These are phyloP conservation scores for Botrytis deweyae DNA, from an alignment of 2,329 filamentous ascomycete species.

Conservation along the genomic window DNA sequence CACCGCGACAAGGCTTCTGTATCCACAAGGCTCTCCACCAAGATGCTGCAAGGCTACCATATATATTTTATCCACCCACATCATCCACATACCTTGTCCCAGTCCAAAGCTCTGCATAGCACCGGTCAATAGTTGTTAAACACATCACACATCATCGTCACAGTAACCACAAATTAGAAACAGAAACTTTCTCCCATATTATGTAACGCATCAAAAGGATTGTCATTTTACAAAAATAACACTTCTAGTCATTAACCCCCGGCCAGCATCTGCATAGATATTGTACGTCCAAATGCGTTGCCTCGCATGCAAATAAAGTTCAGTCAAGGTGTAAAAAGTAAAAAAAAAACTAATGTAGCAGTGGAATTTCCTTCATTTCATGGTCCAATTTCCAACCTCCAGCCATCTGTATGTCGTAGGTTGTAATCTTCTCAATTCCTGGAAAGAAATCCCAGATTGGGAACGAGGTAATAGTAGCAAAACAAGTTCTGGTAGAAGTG, in stretches of 20 bases:
- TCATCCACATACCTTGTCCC: background rate
- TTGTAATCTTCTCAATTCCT: background rate
- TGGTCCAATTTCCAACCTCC: background rate
- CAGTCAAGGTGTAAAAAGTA: background rate
- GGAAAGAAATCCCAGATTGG: slow-evolving; percentile 3
- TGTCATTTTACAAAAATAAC: background rate
- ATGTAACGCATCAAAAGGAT: background rate
- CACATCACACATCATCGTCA: background rate
- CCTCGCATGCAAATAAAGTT: slow-evolving; percentile 11
- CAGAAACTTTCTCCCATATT: background rate
- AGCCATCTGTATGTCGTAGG: background rate
- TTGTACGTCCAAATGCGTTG: slow-evolving; percentile 16
- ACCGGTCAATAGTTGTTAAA: background rate
- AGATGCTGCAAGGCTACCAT: slow-evolving; percentile 2
- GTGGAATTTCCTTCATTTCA: background rate
- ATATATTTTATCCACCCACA: background rate
- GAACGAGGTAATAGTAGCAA: slow-evolving; percentile 30
- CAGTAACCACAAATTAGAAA: background rate
- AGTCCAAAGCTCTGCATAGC: background rate
- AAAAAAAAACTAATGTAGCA: slow-evolving; percentile 12
- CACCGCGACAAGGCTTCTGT: background rate
- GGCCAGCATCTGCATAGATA: background rate
- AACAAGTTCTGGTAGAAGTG: slow-evolving; percentile 28
- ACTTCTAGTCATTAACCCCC: background rate
- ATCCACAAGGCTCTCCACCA: slow-evolving; percentile 6